Base-by-base conservation (phyloP, 768 basidiomycete species). In the Termitomyces sp. region DNA sequence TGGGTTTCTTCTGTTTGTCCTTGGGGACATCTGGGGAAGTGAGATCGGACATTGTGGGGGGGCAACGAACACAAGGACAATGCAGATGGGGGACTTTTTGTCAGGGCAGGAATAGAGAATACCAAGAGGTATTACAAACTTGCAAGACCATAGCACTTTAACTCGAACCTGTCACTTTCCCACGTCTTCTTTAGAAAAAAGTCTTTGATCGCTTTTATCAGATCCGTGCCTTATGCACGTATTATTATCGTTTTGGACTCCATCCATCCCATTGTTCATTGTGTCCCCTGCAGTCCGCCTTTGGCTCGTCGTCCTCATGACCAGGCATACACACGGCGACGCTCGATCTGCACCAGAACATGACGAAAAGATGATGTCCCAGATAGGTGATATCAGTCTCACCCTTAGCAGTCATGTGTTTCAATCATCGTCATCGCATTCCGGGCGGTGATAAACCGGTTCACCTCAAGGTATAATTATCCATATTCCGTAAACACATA, bases 1-100 rank as follows among this genome's bases (percentile, higher is more conserved):
- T 81, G 49, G 89, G 87, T 69, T 91, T 91, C 82, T 91, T 91
- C 55, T 76, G 76, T 65, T 77, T 79, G 63, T 81, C 75, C 66
- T 72, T 68, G 61, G 71, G 65, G 57, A 62, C 54, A 51, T 68
- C 61, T 68, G 59, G 49, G 41, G 57, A 42, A 66, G 61, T 65
- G 61, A 61, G 70, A 57, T 66, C 65, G 58, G 59, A 66, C 72
- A 62, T 70, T n/a, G 27, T 27, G 27, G 70, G 58, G 59, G 71
- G 52, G 11, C 58, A 66, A 63, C 54, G n/a, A n/a, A n/a, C n/a
- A n/a, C 9, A 65, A 66, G 70, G 65, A 67, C 66, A 67, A 1
- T 2, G 59, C 49, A 44, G 55, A 61, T 59, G 54, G 53, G 15
- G 20, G 27, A 27, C 27, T 27, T 27, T 18, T 53, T 13, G 27